Base-by-base conservation (phyloP, 306 rosid genomes). In the Arachis hypogaea region DNA sequence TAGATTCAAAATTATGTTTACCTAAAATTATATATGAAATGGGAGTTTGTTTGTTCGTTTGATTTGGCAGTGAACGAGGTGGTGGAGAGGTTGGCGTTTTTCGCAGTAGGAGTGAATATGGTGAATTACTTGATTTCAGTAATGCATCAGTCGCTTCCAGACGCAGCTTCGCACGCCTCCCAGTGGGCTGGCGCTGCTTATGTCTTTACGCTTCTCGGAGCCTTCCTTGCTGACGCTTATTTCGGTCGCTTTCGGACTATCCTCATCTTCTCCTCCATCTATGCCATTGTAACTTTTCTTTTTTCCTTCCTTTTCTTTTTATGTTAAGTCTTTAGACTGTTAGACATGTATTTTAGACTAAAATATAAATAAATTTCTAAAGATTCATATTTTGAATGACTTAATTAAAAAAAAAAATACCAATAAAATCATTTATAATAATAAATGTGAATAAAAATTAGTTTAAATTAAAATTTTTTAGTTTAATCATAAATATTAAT, bases 131-230 rank as follows among this genome's bases (percentile, higher is more conserved):
- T 88, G 75, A 85, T 85, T 0, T 2, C 10, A 3, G 80, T 85
- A 54, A 85, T 88, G 93, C 67, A 46, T 46, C 78, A 82, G 63
- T 71, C 90, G 5, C 79, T 85, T 5, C 90, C 90, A 8, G 54
- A 51, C 47, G 86, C 93, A 3, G 90, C 83, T 11, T 81, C 90
- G 3, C 87, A 81, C 18, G 82, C 82, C 63, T 83, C 86, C 0
- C 84, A 85, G 59, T 88, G 93, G 93, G 74, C 83, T 4, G 93
- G 93, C 52, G 87, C 93, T 28, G 81, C 90, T 0, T 88, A 68
- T 76, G 76, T 77, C 7, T 82, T 88, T n/a, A 79, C 90, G 0
- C 62, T 88, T 2, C 7, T 85, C 1, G 93, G 93, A 77, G 93
- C 93, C 0, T 88, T 85, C 51, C 1, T 88, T 1, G 90, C 92